Percentiles rank a stretch among this genome's conserved stretches.
Conservation (phyloP, 306 rosid species). For the Medicago lupulina region DNA sequence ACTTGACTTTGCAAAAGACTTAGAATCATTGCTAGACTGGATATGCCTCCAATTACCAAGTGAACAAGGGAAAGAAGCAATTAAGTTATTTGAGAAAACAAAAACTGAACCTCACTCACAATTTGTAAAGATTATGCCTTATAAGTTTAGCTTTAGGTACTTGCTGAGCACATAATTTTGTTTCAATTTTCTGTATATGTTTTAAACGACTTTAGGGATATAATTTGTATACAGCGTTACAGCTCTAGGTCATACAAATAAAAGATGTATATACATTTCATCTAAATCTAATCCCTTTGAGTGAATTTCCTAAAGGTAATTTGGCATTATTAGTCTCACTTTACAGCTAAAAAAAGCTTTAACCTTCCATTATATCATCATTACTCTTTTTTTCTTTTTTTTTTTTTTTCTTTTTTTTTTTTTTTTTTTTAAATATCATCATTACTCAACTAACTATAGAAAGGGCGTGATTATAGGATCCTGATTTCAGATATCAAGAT, state of each 20-base stretch:
- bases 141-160: slow-evolving; percentile 90
- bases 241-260: slow-evolving; percentile 39
- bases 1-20: slow-evolving; percentile 87
- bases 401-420: too few species aligned
- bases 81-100: slow-evolving; percentile 65
- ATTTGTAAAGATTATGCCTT: slow-evolving; percentile 77
- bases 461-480: neutral
- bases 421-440: too few species aligned
- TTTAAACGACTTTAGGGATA: slow-evolving; percentile 39
- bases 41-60: slow-evolving; percentile 87
- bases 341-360: neutral
- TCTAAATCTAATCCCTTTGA: neutral
- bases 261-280: slow-evolving; percentile 22
- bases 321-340: neutral
- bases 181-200: slow-evolving; percentile 29
- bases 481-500: neutral
- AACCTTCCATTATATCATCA: neutral
- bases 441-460: neutral
- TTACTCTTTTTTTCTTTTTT: too few species aligned
- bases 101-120: slow-evolving; percentile 65
- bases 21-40: slow-evolving; percentile 92
- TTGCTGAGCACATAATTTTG: slow-evolving; percentile 60
- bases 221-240: slow-evolving; percentile 46
- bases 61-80: slow-evolving; percentile 83
- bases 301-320: too few species aligned